Evolutionary conservation across 2,329 filamentous ascomycete species (phyloP).

Genomic region (Nemania abortiva): DNA sequence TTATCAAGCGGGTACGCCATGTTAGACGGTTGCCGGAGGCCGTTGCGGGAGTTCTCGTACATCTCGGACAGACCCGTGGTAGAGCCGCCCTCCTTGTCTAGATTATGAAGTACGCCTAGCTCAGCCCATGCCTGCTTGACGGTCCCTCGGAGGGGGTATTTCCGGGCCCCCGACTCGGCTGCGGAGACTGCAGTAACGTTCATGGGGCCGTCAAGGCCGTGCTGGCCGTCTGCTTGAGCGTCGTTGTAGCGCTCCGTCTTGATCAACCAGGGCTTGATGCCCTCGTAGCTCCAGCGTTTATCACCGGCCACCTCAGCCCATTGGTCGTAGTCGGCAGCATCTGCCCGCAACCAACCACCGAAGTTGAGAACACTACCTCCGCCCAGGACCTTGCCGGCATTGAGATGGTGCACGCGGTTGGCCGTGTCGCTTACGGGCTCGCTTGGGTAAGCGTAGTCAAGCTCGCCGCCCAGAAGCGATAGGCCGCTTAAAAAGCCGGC

Average conservation of each 20-base stretch:
- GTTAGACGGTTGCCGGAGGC: conserved; percentile 42
- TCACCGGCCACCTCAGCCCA: conserved; percentile 43
- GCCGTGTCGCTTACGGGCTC: conserved; percentile 39
- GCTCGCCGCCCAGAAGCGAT: conserved; percentile 41
- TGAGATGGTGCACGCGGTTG: conserved; percentile 40
- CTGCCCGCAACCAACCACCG: conserved; percentile 47
- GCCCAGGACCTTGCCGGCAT: conserved; percentile 44
- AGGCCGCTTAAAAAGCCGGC: conserved; percentile 43
- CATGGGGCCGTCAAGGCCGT: conserved; percentile 50
- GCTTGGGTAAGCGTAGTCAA: conserved; percentile 45
- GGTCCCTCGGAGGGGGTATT: conserved; percentile 51
- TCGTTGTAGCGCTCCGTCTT: conserved; percentile 51
- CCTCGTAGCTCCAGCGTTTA: conserved; percentile 58
- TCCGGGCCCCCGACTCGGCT: conserved; percentile 45
- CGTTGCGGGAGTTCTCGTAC: conserved; percentile 41
- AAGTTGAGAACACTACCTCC: conserved; percentile 47
- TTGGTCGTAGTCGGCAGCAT: conserved; percentile 46
- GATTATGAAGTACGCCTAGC: conserved; percentile 47
- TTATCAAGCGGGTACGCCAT: conserved; percentile 40
- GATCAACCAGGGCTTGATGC: conserved; percentile 60
- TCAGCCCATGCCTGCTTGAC: conserved; percentile 51
- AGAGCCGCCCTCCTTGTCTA: conserved; percentile 49
- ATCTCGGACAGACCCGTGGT: conserved; percentile 53
- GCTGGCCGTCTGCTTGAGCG: conserved; percentile 49
- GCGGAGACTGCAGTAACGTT: conserved; percentile 43